A percentile compares a stretch with the other conserved stretches of the same genome.
phyloP scores from a whole-genome alignment of 305 asterid genomes.

The Euphrasia arctica region DNA sequence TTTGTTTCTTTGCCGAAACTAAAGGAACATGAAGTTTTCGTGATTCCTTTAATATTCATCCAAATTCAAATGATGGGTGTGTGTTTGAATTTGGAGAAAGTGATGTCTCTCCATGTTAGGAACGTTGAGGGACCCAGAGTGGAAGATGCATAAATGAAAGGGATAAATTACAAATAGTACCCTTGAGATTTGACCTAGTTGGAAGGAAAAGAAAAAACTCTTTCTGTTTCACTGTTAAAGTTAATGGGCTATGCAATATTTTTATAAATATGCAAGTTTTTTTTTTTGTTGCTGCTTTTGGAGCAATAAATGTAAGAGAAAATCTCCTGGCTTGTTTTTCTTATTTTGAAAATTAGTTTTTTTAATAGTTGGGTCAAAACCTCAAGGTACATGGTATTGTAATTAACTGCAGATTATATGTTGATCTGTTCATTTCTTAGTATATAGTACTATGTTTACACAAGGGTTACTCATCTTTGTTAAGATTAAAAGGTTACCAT shows the following conservation, averaged over 20 bases:
- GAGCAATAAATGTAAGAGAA: not conserved
- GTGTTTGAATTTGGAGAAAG: constrained; percentile 14
- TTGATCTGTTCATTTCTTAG: not conserved
- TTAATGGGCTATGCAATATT: not conserved
- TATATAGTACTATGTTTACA: not conserved
- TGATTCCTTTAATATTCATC: constrained; percentile 13
- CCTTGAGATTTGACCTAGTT: not conserved
- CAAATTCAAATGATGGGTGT: constrained; percentile 9
- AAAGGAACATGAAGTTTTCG: constrained; percentile 5
- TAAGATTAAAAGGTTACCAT: not conserved
- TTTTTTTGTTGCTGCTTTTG: not conserved
- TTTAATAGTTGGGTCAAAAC: not conserved
- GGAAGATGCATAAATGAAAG: not conserved
- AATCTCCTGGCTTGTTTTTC: not conserved
- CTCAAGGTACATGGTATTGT: not conserved
- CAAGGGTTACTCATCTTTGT: not conserved
- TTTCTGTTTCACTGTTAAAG: not conserved
- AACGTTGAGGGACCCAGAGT: not conserved
- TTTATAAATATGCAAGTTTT: not conserved
- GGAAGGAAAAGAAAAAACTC: not conserved
- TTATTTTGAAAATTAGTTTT: not conserved
- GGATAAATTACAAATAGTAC: not conserved
- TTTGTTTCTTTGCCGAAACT: constrained; percentile 20
- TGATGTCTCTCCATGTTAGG: constrained; percentile 16
- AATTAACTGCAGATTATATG: not conserved